Evolutionary conservation across 306 rosid species (phyloP), one percentile per base, ranked within the genome.

Genomic region (Macrotyloma uniflorum): DNA sequence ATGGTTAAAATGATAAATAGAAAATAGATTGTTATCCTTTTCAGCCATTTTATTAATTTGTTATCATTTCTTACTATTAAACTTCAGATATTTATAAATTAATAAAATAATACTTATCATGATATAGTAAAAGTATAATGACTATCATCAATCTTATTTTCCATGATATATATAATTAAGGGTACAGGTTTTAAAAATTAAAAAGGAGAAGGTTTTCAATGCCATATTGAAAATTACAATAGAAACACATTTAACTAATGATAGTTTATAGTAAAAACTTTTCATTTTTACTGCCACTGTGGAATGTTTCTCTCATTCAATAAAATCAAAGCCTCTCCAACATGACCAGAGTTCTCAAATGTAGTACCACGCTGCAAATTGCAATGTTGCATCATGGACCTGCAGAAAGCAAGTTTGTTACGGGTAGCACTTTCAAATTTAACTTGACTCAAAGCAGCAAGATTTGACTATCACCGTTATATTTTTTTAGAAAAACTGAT

Each of bases 401-500:
- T 61, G 73, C 36, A 70, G 8, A 70, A 70, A 35, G 22, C 45
- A 70, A 45, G 72, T 47, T 47, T 70, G 40, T 68, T n/a, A 78
- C 12, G 20, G 42, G 11, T 36, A 8, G 42, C 42, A 36, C 11
- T 8, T 8, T 36, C 42, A 36, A 35, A 33, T 23, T 35, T 53
- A 57, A 66, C 23, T 10, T 14, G 69, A 36, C 24, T 18, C 47
- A 42, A 20, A 8, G 20, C 54, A 63, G 55, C 6, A 50, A 67
- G 15, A 67, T 67, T n/a, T 14, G n/a, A 61, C 59, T 14, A 59
- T 30, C 58, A 20, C 24, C 6, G 16, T 13, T 82, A 36, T 14
- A 16, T 36, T 7, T 5, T 59, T 47, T 81, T 61, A 35, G 38
- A 54, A 53, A 70, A 26, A 24, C 33, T n/a, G 36, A 55, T 43